A percentile compares a stretch with the other conserved stretches of the same genome.
These are phyloP conservation scores for Sophora flavescens DNA, from an alignment of 306 rosid species.

Conservation along the genomic window DNA sequence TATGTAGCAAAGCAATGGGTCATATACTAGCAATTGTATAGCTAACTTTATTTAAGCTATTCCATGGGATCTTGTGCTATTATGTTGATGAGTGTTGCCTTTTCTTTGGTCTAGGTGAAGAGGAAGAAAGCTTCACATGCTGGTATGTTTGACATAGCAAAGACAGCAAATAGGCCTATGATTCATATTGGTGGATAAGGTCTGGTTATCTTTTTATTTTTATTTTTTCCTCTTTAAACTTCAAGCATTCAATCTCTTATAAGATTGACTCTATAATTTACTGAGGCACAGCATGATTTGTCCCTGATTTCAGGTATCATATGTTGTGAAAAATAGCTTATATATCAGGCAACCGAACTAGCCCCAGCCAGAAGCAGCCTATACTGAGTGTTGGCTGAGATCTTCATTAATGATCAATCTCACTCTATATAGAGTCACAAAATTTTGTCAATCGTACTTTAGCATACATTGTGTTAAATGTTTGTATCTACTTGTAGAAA, in stretches of 20 bases:
- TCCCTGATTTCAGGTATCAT: constrained; percentile 37
- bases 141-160: constrained; percentile 92
- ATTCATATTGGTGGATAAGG: constrained; percentile 95
- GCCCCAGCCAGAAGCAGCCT: constrained; percentile 7
- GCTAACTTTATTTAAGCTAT: not conserved
- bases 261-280: constrained; percentile 18
- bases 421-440: not conserved
- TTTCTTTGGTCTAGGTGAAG: constrained; percentile 69
- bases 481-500: constrained; percentile 12
- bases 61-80: not conserved
- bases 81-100: constrained; percentile 9
- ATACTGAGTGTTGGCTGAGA: constrained; percentile 11
- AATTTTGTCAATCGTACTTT: not conserved
- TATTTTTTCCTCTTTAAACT: not conserved
- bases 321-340: not conserved
- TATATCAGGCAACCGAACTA: constrained; percentile 8
- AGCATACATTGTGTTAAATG: not conserved
- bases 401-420: constrained; percentile 9
- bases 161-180: constrained; percentile 95
- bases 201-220: too few species aligned
- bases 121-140: constrained; percentile 96
- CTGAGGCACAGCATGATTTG: not conserved
- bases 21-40: constrained; percentile 1
- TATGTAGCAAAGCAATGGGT: not conserved
- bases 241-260: constrained; percentile 23